Percentiles rank a stretch among this genome's conserved stretches.
Conservation (phyloP, 441 rosid species). For the Populus hybrid region DNA sequence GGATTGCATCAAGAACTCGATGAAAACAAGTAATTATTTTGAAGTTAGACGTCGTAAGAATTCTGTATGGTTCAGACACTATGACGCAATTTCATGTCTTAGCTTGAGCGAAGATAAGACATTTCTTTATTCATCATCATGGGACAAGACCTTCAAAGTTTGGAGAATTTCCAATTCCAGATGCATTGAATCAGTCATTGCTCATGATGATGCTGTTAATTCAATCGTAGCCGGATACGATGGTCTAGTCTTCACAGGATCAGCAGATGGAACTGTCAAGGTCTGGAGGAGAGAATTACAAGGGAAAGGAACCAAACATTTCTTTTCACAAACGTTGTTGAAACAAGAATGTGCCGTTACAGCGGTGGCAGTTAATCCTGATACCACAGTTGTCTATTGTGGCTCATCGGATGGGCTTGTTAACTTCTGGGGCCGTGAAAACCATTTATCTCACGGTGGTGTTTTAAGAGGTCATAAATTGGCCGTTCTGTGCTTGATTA, state of each 20-base stretch:
- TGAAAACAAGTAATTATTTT: slow-evolving; percentile 58
- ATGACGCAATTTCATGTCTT: slow-evolving; percentile 79
- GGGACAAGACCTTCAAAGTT: slow-evolving; percentile 87
- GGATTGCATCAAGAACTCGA: slow-evolving; percentile 52
- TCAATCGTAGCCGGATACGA: slow-evolving; percentile 66
- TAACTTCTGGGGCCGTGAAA: slow-evolving; percentile 73
- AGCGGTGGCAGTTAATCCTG: slow-evolving; percentile 53
- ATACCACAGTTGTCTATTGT: slow-evolving; percentile 54
- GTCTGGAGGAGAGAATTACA: slow-evolving; percentile 86
- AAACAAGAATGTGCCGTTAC: slow-evolving; percentile 88
- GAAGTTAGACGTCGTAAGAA: slow-evolving; percentile 42
- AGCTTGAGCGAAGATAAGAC: slow-evolving; percentile 60
- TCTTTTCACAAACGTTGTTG: slow-evolving; percentile 68
- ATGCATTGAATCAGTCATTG: slow-evolving; percentile 66
- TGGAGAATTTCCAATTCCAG: slow-evolving; percentile 68
- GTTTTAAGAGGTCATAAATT: slow-evolving; percentile 71
- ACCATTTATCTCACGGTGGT: slow-evolving; percentile 56
- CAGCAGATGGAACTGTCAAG: slow-evolving; percentile 85
- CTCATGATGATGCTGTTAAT: slow-evolving; percentile 85
- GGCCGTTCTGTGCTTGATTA: slow-evolving; percentile 64
- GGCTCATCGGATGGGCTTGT: slow-evolving; percentile 90
- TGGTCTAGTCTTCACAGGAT: slow-evolving; percentile 80
- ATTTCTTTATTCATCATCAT: slow-evolving; percentile 67
- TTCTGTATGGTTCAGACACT: slow-evolving; percentile 53
- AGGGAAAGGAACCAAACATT: slow-evolving; percentile 85